phyloP scores from a whole-genome alignment of 176 grass and related monocot genomes.

The Metroxylon sagu region DNA sequence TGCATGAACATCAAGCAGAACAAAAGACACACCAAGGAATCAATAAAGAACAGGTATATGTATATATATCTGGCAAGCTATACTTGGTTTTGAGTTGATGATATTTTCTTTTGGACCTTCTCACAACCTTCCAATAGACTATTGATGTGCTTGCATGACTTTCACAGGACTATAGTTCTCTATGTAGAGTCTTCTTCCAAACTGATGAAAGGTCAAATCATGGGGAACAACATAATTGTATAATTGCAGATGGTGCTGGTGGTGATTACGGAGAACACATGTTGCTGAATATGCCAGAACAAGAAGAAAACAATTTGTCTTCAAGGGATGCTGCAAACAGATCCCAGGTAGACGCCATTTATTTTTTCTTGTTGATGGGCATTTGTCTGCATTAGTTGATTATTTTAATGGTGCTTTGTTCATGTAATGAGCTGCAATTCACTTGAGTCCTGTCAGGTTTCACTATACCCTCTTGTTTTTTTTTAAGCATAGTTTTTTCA shows the following conservation, averaged over 20 bases:
- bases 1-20: conserved; percentile 42
- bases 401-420: background rate
- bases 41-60: conserved; percentile 34
- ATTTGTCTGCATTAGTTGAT: background rate
- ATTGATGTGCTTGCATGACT: conserved; percentile 6
- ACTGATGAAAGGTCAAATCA: conserved; percentile 13
- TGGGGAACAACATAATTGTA: conserved; percentile 16
- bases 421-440: too few relatives aligned
- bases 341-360: conserved; percentile 20
- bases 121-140: background rate
- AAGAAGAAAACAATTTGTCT: conserved; percentile 16
- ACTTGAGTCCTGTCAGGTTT: too few relatives aligned
- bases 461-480: too few relatives aligned
- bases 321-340: conserved; percentile 7
- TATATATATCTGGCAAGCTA: background rate
- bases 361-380: conserved; percentile 6
- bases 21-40: conserved; percentile 11
- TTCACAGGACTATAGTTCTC: conserved; percentile 49
- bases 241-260: conserved; percentile 16
- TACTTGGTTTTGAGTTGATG: too few relatives aligned
- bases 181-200: conserved; percentile 47
- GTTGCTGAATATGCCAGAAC: conserved; percentile 21
- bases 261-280: conserved; percentile 10
- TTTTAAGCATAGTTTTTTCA: too few relatives aligned
- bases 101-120: background rate